These are phyloP conservation scores for Cladophialophora bantiana DNA, from an alignment of 2,329 filamentous ascomycete genomes.

Conservation along the genomic window DNA sequence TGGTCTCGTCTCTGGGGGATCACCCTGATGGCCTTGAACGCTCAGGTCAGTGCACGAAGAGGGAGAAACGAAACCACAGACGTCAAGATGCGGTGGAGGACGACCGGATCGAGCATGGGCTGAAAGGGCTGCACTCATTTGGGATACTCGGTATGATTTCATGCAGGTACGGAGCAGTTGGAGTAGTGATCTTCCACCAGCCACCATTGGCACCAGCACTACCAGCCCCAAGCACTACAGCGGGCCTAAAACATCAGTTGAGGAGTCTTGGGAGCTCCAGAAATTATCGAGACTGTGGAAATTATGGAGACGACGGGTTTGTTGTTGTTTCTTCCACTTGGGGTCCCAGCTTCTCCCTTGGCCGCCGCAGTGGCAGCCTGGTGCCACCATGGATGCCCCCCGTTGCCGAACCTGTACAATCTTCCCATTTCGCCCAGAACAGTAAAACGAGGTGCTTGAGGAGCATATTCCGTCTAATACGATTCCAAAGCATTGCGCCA, in stretches of 20 bases:
- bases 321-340: not conserved
- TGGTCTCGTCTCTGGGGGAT: not conserved
- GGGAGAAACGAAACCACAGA: conserved; percentile 13
- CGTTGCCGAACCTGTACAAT: not conserved
- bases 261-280: not conserved
- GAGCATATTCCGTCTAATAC: not conserved
- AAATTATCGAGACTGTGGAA: not conserved
- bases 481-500: too few relatives aligned
- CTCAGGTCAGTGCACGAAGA: not conserved
- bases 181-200: not conserved
- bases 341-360: not conserved
- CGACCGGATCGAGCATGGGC: not conserved
- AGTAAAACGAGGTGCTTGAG: too few relatives aligned
- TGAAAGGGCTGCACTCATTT: not conserved
- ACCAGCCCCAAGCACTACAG: not conserved
- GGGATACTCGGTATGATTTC: conserved; percentile 1
- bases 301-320: conserved; percentile 2
- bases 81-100: conserved; percentile 10
- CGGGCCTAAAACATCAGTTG: not conserved
- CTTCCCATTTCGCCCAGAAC: not conserved
- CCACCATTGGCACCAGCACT: not conserved
- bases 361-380: not conserved
- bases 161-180: conserved; percentile 16
- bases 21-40: not conserved
- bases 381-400: not conserved